These are phyloP conservation scores for Cichorium intybus DNA, from an alignment of 140 eudicot genomes.

Conservation along the genomic window DNA sequence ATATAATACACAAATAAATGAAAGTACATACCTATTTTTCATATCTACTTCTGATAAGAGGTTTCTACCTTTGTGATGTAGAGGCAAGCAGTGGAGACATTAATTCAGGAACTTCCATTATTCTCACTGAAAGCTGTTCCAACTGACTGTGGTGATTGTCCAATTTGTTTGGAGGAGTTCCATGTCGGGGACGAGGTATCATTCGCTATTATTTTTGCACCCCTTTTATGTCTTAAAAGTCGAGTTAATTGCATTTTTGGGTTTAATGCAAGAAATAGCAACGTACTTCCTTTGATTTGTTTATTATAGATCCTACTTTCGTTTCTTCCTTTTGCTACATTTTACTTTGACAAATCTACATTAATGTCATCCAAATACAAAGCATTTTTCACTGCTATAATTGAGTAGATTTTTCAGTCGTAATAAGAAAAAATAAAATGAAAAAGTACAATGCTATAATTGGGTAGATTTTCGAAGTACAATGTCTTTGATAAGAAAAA, in stretches of 20 bases:
- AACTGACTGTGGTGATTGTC: conserved; percentile 94
- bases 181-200: conserved; percentile 87
- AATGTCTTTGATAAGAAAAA: no score
- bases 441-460: no score
- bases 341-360: no score
- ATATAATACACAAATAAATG: no score
- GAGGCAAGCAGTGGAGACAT: conserved; percentile 90
- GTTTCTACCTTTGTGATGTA: conserved; percentile 28
- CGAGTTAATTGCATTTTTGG: no score
- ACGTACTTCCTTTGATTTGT: neutral
- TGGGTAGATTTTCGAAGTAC: no score
- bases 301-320: neutral
- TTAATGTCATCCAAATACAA: no score
- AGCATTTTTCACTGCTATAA: no score
- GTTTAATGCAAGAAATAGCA: neutral
- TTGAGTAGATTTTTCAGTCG: no score
- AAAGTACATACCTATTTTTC: neutral
- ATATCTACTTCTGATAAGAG: neutral
- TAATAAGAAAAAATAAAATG: no score
- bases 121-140: conserved; percentile 94
- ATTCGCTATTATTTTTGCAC: conserved; percentile 2
- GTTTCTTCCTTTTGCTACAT: no score
- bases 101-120: conserved; percentile 87
- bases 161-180: conserved; percentile 96
- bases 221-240: no score